Percentiles rank a stretch among this genome's conserved stretches.
Evolutionary conservation across 148 eudicot species (phyloP).

Genomic region (Cornus florida): DNA sequence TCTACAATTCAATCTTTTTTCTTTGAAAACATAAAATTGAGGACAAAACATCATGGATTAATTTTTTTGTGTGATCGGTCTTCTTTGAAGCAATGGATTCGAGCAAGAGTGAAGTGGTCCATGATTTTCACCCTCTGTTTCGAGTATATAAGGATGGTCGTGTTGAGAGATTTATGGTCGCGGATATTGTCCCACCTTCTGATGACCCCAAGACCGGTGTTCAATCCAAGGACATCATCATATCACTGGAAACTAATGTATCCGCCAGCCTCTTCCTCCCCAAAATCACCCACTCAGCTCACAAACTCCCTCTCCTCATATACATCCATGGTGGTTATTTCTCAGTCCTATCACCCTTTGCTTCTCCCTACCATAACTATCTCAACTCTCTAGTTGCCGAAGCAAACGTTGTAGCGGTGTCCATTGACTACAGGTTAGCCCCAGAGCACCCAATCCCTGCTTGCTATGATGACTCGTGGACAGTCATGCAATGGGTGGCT

Average conservation of each 20-base stretch:
- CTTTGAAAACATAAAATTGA: too few relatives aligned
- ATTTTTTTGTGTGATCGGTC: too few relatives aligned
- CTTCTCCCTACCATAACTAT: not conserved
- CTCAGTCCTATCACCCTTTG: slow-evolving; percentile 20
- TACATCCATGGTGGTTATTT: slow-evolving; percentile 33
- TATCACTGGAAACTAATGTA: slow-evolving; percentile 16
- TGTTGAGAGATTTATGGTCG: slow-evolving; percentile 11
- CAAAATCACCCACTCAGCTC: not conserved
- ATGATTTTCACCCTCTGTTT: slow-evolving; percentile 3
- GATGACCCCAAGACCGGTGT: slow-evolving; percentile 22
- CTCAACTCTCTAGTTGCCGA: slow-evolving; percentile 2
- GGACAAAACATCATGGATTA: too few relatives aligned
- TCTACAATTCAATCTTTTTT: too few relatives aligned
- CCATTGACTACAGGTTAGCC: slow-evolving; percentile 34
- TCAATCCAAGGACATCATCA: slow-evolving; percentile 21
- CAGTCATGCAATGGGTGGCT: slow-evolving; percentile 30
- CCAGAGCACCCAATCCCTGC: slow-evolving; percentile 32
- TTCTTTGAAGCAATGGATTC: not conserved
- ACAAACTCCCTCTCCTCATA: not conserved
- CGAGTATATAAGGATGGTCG: slow-evolving; percentile 49
- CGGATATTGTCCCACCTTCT: slow-evolving; percentile 25
- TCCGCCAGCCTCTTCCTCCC: slow-evolving; percentile 27
- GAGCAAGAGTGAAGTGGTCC: not conserved
- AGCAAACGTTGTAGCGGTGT: slow-evolving; percentile 18
- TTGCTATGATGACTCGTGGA: not conserved